Evolutionary conservation across 2,329 filamentous ascomycete species (phyloP).

Genomic region (Sporothrix euskadiensis): DNA sequence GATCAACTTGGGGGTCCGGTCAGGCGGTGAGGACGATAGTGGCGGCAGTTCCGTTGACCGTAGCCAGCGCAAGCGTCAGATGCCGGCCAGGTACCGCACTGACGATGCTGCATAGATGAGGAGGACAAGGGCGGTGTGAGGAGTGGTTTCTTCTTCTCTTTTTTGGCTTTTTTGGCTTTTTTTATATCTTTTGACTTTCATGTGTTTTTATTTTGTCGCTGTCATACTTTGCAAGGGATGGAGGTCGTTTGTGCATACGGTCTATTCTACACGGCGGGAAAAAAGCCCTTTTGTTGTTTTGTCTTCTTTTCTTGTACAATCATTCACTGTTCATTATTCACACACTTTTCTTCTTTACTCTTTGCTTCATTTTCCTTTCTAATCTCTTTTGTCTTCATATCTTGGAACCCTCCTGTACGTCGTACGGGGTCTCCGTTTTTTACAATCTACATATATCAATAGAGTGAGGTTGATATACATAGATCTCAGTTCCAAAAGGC

Average conservation of each 20-base stretch:
- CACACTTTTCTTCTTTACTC: not conserved
- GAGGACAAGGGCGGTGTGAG: not conserved
- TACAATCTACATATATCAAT: not conserved
- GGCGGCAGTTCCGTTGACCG: slow-evolving; percentile 25
- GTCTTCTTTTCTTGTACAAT: not conserved
- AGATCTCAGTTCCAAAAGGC: not conserved
- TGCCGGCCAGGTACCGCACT: slow-evolving; percentile 30
- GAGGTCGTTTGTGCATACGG: not conserved
- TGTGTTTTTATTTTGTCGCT: not conserved
- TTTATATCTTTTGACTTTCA: not conserved
- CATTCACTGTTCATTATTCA: not conserved
- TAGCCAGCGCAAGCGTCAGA: slow-evolving; percentile 30
- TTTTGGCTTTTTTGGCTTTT: not conserved
- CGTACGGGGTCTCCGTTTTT: not conserved
- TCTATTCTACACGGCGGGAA: not conserved
- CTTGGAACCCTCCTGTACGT: not conserved
- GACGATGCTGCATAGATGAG: not conserved
- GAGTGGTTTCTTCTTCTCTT: not conserved
- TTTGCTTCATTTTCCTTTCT: not conserved
- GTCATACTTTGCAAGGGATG: not conserved
- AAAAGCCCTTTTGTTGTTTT: not conserved
- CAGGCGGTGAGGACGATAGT: slow-evolving; percentile 18
- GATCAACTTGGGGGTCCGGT: not conserved
- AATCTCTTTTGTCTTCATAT: not conserved
- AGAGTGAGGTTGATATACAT: not conserved